Percentiles rank a stretch among this genome's conserved stretches.
These are phyloP conservation scores for Zea luxurians DNA, from an alignment of 176 grass and related monocot species.

Conservation along the genomic window DNA sequence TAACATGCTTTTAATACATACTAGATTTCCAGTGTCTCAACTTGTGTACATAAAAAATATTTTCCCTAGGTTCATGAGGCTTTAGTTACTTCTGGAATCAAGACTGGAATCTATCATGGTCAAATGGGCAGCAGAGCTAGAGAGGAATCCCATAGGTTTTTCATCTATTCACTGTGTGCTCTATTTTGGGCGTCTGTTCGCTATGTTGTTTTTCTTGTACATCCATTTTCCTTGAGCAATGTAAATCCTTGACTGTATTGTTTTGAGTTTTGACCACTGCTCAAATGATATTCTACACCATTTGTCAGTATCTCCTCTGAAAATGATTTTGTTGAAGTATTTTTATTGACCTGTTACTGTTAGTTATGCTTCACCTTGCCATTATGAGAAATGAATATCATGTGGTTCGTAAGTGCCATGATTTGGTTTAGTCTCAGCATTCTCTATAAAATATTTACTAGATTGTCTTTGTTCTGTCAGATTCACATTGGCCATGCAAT, in stretches of 20 bases:
- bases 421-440: slow-evolving; percentile 17
- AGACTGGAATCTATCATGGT: slow-evolving; percentile 81
- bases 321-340: slow-evolving; percentile 4
- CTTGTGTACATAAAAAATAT: background rate
- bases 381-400: background rate
- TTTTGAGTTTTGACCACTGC: slow-evolving; percentile 8
- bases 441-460: slow-evolving; percentile 20
- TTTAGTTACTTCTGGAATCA: slow-evolving; percentile 76
- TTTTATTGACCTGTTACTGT: slow-evolving; percentile 33
- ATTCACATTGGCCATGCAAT: slow-evolving; percentile 22
- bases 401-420: background rate
- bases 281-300: background rate
- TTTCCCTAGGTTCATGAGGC: slow-evolving; percentile 61
- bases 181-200: slow-evolving; percentile 27
- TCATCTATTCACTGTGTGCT: slow-evolving; percentile 16
- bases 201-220: slow-evolving; percentile 19
- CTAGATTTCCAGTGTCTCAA: background rate
- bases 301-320: slow-evolving; percentile 24
- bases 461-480: slow-evolving; percentile 14
- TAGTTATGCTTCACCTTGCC: slow-evolving; percentile 13
- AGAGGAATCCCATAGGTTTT: slow-evolving; percentile 81
- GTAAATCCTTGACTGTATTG: slow-evolving; percentile 14
- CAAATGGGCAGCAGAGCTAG: slow-evolving; percentile 77
- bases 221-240: slow-evolving; percentile 14
- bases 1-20: slow-evolving; percentile 19